Conservation (phyloP, 495 filamentous ascomycete species). For the Ascodesmis nigricans region DNA sequence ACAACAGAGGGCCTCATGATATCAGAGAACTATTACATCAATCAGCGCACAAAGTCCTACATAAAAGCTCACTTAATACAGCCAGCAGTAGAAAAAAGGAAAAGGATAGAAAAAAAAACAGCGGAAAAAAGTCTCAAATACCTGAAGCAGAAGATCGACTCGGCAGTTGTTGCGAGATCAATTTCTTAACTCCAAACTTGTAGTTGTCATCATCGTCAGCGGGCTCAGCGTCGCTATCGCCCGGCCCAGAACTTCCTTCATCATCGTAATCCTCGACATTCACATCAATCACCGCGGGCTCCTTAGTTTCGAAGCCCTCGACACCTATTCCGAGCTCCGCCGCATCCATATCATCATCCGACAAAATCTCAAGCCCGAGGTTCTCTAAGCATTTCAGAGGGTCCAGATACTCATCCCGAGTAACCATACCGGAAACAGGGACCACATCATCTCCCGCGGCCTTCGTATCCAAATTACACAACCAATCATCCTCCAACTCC, state of each 20-base stretch:
- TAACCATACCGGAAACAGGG: slow-evolving; percentile 1
- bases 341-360: neutral
- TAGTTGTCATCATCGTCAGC: no score
- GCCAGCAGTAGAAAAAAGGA: neutral
- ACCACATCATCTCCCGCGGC: no score
- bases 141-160: neutral
- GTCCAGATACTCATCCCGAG: neutral
- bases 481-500: slow-evolving; percentile 1
- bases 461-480: no score
- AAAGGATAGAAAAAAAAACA: neutral
- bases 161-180: no score
- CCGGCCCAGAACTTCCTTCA: neutral
- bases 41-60: neutral
- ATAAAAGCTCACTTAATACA: neutral
- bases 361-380: slow-evolving; percentile 15
- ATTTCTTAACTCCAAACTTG: no score
- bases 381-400: slow-evolving; percentile 7
- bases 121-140: neutral
- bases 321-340: neutral
- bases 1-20: no score
- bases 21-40: neutral
- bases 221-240: neutral
- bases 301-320: neutral
- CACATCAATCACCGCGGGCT: no score
- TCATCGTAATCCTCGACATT: no score